A percentile compares a stretch with the other conserved stretches of the same genome.
phyloP scores from a whole-genome alignment of 495 filamentous ascomycete genomes.

The Podospora didyma region DNA sequence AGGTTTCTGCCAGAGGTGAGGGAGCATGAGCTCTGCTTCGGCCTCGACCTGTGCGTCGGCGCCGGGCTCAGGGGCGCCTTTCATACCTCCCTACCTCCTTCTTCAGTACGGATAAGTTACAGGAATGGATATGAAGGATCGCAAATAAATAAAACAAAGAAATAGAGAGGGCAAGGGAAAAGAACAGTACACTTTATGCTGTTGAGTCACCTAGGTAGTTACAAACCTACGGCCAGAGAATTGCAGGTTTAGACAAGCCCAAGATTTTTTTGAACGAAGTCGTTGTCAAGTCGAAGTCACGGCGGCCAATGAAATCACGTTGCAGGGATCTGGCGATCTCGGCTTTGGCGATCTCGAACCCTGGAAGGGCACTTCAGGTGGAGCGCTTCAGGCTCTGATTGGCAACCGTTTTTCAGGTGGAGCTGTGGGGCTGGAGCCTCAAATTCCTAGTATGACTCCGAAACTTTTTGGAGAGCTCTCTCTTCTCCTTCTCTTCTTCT shows the following conservation, averaged over 20 bases:
- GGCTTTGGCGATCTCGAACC: no score
- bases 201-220: no score
- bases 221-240: no score
- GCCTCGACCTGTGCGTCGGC: not conserved
- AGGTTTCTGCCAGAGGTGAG: constrained; percentile 46
- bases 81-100: constrained; percentile 4
- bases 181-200: no score
- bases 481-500: constrained; percentile 28
- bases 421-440: not conserved
- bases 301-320: no score
- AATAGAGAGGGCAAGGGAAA: not conserved
- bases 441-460: not conserved
- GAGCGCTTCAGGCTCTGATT: not conserved
- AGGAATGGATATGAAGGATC: not conserved
- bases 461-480: constrained; percentile 3
- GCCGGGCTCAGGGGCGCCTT: not conserved
- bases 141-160: not conserved
- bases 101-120: not conserved
- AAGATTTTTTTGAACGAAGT: no score
- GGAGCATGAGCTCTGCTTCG: constrained; percentile 26
- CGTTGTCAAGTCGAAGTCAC: no score
- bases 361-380: not conserved
- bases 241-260: no score
- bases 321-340: no score
- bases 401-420: no score